Evolutionary conservation across 108 stramenopile genomes (phyloP).

Genomic region (Nannochloropsis salina): DNA sequence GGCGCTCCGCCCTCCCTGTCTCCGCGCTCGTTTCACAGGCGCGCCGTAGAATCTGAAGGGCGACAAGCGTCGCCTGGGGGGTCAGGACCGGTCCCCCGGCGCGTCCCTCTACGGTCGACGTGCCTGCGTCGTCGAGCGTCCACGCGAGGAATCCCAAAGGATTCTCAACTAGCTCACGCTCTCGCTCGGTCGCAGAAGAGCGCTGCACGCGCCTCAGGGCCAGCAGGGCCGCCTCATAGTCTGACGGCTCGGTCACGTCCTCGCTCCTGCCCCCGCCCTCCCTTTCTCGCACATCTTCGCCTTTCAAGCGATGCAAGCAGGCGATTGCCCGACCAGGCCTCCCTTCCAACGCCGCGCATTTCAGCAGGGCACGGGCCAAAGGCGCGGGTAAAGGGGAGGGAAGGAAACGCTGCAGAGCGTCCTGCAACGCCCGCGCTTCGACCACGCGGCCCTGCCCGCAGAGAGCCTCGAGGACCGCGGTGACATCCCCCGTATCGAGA

Average conservation of each 20-base stretch:
- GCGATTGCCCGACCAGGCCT: not conserved
- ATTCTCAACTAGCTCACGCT: not conserved
- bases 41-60: not conserved
- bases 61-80: not conserved
- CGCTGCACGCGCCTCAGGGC: not conserved
- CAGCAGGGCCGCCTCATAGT: constrained; percentile 7
- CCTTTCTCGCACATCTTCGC: not conserved
- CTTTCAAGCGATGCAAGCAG: not conserved
- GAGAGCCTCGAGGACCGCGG: not conserved
- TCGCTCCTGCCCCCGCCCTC: not conserved
- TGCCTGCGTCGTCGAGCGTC: not conserved
- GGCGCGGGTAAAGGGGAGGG: not conserved
- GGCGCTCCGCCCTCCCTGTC: not conserved
- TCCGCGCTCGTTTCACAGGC: not conserved
- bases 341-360: not conserved
- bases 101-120: not conserved
- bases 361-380: not conserved
- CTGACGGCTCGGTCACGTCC: constrained; percentile 12
- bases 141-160: constrained; percentile 10
- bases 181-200: not conserved
- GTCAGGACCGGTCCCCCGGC: not conserved
- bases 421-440: not conserved
- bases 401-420: not conserved
- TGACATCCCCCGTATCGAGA: not conserved
- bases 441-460: not conserved